Percentiles rank a stretch among this genome's conserved stretches.
phyloP scores from a whole-genome alignment of 768 basidiomycete genomes.

The Asterophora parasitica region DNA sequence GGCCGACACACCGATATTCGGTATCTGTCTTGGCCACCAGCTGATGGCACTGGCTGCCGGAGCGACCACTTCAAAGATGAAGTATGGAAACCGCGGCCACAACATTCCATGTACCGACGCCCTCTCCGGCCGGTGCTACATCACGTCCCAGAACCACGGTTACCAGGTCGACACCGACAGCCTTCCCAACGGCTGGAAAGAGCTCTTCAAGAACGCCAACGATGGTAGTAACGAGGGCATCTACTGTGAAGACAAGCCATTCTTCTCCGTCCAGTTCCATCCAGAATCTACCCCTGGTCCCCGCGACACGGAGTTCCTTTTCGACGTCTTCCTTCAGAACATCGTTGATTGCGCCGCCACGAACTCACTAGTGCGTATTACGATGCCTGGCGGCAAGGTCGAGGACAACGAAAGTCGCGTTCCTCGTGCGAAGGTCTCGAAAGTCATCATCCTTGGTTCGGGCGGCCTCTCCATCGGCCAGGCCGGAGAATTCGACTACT shows the following conservation, averaged over 20 bases:
- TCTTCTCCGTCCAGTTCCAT: conserved; percentile 99
- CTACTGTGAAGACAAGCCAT: conserved; percentile 87
- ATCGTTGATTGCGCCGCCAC: conserved; percentile 69
- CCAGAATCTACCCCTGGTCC: conserved; percentile 97
- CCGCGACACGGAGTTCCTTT: conserved; percentile 96
- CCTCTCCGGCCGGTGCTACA: conserved; percentile 93
- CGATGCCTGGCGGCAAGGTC: conserved; percentile 74
- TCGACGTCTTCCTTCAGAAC: conserved; percentile 94
- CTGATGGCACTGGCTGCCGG: conserved; percentile 93
- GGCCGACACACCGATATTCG: conserved; percentile 86
- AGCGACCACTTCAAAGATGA: conserved; percentile 96
- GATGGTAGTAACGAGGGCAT: conserved; percentile 98
- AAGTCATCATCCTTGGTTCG: conserved; percentile 95
- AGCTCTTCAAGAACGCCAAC: conserved; percentile 94
- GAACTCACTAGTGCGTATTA: conserved; percentile 49
- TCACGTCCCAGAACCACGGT: conserved; percentile 99
- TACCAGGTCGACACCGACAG: conserved; percentile 85
- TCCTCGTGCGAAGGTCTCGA: conserved; percentile 75
- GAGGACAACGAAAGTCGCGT: conserved; percentile 74
- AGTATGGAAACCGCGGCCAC: conserved; percentile 98
- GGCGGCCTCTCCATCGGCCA: conserved; percentile 98
- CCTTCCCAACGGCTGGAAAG: conserved; percentile 84
- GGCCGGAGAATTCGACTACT: conserved; percentile 99
- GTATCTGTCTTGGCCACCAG: conserved; percentile 98
- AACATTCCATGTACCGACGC: conserved; percentile 97